These are phyloP conservation scores for Sugiyamaella valdiviana DNA, from an alignment of 805 yeast species.

Conservation along the genomic window DNA sequence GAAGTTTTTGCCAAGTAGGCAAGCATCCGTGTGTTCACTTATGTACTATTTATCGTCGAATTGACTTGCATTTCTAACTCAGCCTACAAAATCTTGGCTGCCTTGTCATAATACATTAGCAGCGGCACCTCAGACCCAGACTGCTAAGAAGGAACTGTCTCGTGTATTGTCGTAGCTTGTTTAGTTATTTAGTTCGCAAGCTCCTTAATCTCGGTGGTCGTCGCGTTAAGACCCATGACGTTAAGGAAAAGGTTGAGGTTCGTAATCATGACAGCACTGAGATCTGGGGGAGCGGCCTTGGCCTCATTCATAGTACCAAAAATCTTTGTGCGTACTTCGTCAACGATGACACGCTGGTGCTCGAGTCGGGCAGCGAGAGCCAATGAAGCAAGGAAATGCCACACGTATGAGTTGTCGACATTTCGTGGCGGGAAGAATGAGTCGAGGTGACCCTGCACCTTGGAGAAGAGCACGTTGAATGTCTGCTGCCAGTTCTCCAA, in stretches of 20 bases:
- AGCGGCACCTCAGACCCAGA: too few relatives aligned
- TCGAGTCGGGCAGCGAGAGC: conserved; percentile 90
- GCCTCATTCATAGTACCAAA: conserved; percentile 82
- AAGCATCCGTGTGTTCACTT: neutral
- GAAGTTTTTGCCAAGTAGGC: conserved; percentile 14
- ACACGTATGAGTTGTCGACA: conserved; percentile 73
- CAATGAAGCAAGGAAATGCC: conserved; percentile 95
- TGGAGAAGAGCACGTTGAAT: conserved; percentile 74
- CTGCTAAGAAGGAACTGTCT: too few relatives aligned
- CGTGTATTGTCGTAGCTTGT: too few relatives aligned
- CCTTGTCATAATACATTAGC: too few relatives aligned
- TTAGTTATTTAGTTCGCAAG: conserved; percentile 28
- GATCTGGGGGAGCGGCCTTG: conserved; percentile 46
- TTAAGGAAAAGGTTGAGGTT: conserved; percentile 88
- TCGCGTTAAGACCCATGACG: conserved; percentile 93
- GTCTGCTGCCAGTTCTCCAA: conserved; percentile 68
- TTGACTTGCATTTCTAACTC: neutral
- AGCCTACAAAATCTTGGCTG: too few relatives aligned
- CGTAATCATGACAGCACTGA: conserved; percentile 53
- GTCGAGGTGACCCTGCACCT: conserved; percentile 69
- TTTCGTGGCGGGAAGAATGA: conserved; percentile 70
- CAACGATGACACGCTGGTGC: conserved; percentile 82
- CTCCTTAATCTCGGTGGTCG: conserved; percentile 82
- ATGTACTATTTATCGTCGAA: neutral
- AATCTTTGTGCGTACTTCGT: conserved; percentile 87